Conservation (phyloP, 23 red algal species). For the Pyropia haitanensis region DNA sequence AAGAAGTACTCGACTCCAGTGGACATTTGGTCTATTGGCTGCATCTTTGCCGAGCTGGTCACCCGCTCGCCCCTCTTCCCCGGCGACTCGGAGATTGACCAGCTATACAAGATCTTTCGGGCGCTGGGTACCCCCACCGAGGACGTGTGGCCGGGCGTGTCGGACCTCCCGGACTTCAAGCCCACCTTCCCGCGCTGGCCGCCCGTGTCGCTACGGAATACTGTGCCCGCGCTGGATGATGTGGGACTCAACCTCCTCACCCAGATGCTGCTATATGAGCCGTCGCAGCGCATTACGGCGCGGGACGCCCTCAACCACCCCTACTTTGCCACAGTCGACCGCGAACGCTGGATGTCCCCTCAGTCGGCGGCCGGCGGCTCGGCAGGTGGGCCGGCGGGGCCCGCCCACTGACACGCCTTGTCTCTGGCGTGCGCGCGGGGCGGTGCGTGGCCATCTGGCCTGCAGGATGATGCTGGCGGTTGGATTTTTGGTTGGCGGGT, state of each 20-base stretch:
- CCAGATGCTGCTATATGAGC: conserved; percentile 85
- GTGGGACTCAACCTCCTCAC: conserved; percentile 71
- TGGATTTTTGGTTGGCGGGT: no score
- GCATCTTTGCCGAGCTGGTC: conserved; percentile 99
- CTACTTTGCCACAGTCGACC: conserved; percentile 83
- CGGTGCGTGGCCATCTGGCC: no score
- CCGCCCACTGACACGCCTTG: no score
- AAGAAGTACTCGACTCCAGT: conserved; percentile 85
- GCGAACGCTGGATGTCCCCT: background rate
- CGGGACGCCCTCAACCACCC: conserved; percentile 70
- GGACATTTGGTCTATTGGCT: conserved; percentile 99
- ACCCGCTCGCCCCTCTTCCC: conserved; percentile 76
- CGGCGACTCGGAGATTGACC: conserved; percentile 96
- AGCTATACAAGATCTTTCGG: conserved; percentile 96
- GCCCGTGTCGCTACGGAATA: conserved; percentile 53
- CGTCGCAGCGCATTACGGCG: conserved; percentile 72
- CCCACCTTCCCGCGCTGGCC: conserved; percentile 88
- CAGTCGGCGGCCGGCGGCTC: no score
- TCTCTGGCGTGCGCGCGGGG: no score
- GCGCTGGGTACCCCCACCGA: conserved; percentile 89
- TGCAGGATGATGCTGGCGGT: no score
- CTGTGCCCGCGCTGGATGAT: conserved; percentile 53
- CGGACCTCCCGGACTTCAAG: conserved; percentile 78
- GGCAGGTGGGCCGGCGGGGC: no score
- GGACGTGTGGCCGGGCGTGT: conserved; percentile 77